These are phyloP conservation scores for barrel medic (Medicago truncatula) DNA, from an alignment of 306 rosid genomes.

Conservation along the genomic window DNA sequence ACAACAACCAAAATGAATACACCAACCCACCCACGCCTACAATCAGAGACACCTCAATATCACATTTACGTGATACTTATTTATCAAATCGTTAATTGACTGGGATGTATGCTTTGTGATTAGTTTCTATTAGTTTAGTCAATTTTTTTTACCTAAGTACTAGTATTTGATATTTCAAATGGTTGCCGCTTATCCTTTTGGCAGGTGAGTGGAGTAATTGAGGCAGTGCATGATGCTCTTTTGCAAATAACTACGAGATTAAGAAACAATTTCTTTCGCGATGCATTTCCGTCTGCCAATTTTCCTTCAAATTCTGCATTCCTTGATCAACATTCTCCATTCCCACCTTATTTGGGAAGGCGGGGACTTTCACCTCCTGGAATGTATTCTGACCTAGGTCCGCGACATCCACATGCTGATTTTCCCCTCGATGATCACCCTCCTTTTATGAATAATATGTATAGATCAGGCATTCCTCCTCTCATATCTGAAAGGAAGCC, in stretches of 20 bases:
- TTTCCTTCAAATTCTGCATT: conserved; percentile 76
- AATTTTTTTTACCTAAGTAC: neutral
- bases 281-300: conserved; percentile 72
- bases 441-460: conserved; percentile 65
- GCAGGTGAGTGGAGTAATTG: conserved; percentile 88
- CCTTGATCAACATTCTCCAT: conserved; percentile 72
- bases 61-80: conserved; percentile 28
- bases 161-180: conserved; percentile 16
- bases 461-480: conserved; percentile 65
- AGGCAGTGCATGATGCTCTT: conserved; percentile 90
- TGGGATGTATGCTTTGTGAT: conserved; percentile 18
- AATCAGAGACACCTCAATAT: neutral
- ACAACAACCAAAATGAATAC: no score
- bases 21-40: no score
- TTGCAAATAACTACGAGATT: conserved; percentile 85
- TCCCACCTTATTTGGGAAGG: conserved; percentile 76
- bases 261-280: conserved; percentile 79
- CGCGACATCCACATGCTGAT: conserved; percentile 63
- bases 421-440: conserved; percentile 75
- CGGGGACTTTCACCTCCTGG: conserved; percentile 89
- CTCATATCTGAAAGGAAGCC: conserved; percentile 78
- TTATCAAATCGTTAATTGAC: conserved; percentile 22
- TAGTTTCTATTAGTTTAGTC: conserved; percentile 12
- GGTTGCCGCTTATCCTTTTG: conserved; percentile 37
- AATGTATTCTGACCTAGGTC: conserved; percentile 74